phyloP scores from a whole-genome alignment of 176 grass and related monocot genomes.

The Cenchrus americanus region DNA sequence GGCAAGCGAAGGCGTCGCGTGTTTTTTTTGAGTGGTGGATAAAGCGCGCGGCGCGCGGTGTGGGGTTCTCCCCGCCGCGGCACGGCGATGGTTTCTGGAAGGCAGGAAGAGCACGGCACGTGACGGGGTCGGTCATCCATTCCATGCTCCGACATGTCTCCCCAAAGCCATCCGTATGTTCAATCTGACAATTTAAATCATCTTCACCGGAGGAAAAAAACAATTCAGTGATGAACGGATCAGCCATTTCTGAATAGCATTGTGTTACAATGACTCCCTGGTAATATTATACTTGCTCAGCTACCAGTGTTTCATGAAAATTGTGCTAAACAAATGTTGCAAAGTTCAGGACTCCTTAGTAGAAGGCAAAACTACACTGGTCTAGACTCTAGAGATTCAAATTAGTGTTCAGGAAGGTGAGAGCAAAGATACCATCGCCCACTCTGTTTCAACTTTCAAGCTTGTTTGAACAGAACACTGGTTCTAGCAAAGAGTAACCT shows the following conservation, averaged over 20 bases:
- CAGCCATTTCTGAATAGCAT: background rate
- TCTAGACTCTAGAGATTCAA: background rate
- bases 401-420: background rate
- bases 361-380: background rate
- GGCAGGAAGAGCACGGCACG: background rate
- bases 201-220: background rate
- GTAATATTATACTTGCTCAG: background rate
- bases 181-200: background rate
- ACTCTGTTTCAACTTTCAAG: background rate
- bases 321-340: background rate
- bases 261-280: background rate
- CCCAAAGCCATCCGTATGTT: background rate
- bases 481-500: background rate
- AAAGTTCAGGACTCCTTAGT: background rate
- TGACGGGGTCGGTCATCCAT: background rate
- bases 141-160: background rate
- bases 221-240: background rate
- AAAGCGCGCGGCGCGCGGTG: slow-evolving; percentile 14
- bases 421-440: background rate
- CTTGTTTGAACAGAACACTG: background rate
- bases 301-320: background rate
- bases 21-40: slow-evolving; percentile 48
- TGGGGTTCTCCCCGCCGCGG: background rate
- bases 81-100: background rate
- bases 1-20: background rate